A percentile compares a stretch with the other conserved stretches of the same genome.
These are phyloP conservation scores for Metschnikowia hibisci DNA, from an alignment of 805 yeast genomes.

Conservation along the genomic window DNA sequence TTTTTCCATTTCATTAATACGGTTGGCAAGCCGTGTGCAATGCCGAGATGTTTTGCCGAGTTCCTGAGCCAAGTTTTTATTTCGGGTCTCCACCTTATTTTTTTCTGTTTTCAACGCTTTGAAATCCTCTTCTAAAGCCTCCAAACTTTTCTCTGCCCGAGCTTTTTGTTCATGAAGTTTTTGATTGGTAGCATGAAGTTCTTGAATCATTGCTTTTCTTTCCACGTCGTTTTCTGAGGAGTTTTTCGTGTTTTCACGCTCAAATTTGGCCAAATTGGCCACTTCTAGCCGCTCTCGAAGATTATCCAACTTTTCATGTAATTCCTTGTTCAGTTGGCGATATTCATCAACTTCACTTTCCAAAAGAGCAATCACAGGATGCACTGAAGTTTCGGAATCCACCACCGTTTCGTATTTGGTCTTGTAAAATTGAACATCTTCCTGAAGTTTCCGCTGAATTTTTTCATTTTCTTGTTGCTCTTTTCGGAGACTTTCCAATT, in stretches of 20 bases:
- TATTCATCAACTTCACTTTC: slow-evolving; percentile 35
- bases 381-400: slow-evolving; percentile 14
- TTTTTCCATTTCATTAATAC: slow-evolving; percentile 21
- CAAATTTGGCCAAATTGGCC: slow-evolving; percentile 1
- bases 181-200: slow-evolving; percentile 10
- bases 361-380: slow-evolving; percentile 20
- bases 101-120: slow-evolving; percentile 28
- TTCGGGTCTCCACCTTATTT: slow-evolving; percentile 25
- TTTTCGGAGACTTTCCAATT: slow-evolving; percentile 36
- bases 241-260: not conserved
- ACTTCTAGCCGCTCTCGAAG: slow-evolving; percentile 4
- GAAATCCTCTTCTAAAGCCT: slow-evolving; percentile 29
- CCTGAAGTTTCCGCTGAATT: slow-evolving; percentile 31
- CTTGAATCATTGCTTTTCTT: slow-evolving; percentile 6
- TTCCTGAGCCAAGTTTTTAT: slow-evolving; percentile 28
- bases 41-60: slow-evolving; percentile 26
- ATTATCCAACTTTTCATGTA: slow-evolving; percentile 19
- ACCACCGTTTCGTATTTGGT: slow-evolving; percentile 24
- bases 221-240: slow-evolving; percentile 2
- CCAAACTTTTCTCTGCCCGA: slow-evolving; percentile 24
- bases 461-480: slow-evolving; percentile 37
- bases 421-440: slow-evolving; percentile 33
- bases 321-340: slow-evolving; percentile 23
- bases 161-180: slow-evolving; percentile 10
- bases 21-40: slow-evolving; percentile 29